Percentiles rank a stretch among this genome's conserved stretches.
Conservation (phyloP, 1,284 basidiomycete genomes). For the Austropuccinia psidii region DNA sequence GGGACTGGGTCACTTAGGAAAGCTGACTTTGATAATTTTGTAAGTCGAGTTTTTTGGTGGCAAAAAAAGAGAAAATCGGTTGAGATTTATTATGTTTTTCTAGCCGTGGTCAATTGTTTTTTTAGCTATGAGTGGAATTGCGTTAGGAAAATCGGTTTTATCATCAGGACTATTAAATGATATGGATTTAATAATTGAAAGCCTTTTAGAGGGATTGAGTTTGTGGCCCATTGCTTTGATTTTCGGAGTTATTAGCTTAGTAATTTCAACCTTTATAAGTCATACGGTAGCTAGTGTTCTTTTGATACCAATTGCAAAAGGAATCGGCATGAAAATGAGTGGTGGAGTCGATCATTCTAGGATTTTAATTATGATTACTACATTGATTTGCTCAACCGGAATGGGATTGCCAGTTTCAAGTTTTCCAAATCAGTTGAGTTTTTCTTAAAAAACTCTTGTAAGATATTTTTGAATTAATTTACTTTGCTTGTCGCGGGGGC, state of each 20-base stretch:
- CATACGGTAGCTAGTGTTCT: constrained; percentile 95
- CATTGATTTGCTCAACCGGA: constrained; percentile 82
- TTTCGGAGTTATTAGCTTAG: constrained; percentile 74
- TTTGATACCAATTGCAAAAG: constrained; percentile 86
- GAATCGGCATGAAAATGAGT: constrained; percentile 71
- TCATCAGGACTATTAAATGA: constrained; percentile 78
- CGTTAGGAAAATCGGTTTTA: constrained; percentile 85
- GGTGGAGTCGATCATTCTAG: constrained; percentile 59
- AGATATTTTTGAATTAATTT: not conserved
- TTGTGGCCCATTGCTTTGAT: constrained; percentile 77
- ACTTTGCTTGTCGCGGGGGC: constrained; percentile 55
- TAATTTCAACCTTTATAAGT: constrained; percentile 83
- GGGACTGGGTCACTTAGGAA: constrained; percentile 88
- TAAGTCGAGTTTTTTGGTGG: not conserved
- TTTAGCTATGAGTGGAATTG: constrained; percentile 84
- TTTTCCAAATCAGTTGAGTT: constrained; percentile 76
- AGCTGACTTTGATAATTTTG: constrained; percentile 83
- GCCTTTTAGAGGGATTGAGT: constrained; percentile 61
- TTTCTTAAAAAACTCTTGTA: constrained; percentile 44
- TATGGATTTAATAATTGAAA: constrained; percentile 60
- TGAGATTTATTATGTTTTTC: not conserved
- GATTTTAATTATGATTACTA: constrained; percentile 78
- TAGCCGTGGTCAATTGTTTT: constrained; percentile 26
- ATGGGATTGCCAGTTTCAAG: constrained; percentile 98
- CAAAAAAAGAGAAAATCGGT: not conserved